Evolutionary conservation across 768 basidiomycete species (phyloP).

Genomic region (Solioccasus polychromus): DNA sequence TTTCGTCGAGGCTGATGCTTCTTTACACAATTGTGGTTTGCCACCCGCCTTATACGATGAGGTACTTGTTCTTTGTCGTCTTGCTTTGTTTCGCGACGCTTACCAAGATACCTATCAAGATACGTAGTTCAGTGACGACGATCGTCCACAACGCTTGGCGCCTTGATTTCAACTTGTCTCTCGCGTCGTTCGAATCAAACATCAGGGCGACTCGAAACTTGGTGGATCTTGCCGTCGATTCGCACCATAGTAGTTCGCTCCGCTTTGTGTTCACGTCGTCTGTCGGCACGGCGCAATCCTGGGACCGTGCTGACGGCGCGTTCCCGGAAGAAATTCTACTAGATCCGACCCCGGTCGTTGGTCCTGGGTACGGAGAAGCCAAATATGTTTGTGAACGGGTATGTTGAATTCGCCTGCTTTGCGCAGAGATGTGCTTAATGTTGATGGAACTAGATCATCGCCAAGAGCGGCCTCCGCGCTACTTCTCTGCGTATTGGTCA

Average conservation of each 20-base stretch:
- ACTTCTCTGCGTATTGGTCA: slow-evolving; percentile 35
- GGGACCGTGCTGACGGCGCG: slow-evolving; percentile 24
- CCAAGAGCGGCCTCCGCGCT: slow-evolving; percentile 22
- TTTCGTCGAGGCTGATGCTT: slow-evolving; percentile 38
- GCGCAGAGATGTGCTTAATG: background rate
- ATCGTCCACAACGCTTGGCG: slow-evolving; percentile 25
- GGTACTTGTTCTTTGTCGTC: slow-evolving; percentile 12
- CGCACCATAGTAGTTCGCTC: slow-evolving; percentile 9
- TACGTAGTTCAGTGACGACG: slow-evolving; percentile 27
- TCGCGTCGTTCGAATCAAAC: slow-evolving; percentile 37
- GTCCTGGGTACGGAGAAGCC: slow-evolving; percentile 35
- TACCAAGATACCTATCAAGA: slow-evolving; percentile 4
- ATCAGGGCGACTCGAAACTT: slow-evolving; percentile 34
- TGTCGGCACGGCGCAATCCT: slow-evolving; percentile 17
- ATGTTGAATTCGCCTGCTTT: slow-evolving; percentile 3
- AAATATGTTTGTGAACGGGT: slow-evolving; percentile 39
- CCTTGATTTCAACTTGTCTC: slow-evolving; percentile 40
- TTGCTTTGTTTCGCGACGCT: background rate
- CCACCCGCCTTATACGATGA: slow-evolving; percentile 23
- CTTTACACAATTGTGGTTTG: slow-evolving; percentile 31
- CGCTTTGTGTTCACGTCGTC: slow-evolving; percentile 30
- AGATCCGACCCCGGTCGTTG: slow-evolving; percentile 27
- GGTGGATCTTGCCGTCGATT: slow-evolving; percentile 33
- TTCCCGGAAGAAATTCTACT: slow-evolving; percentile 38
- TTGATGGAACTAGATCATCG: slow-evolving; percentile 19